Base-by-base conservation (phyloP, 306 rosid genomes). In the Begonia fuchsioides region DNA sequence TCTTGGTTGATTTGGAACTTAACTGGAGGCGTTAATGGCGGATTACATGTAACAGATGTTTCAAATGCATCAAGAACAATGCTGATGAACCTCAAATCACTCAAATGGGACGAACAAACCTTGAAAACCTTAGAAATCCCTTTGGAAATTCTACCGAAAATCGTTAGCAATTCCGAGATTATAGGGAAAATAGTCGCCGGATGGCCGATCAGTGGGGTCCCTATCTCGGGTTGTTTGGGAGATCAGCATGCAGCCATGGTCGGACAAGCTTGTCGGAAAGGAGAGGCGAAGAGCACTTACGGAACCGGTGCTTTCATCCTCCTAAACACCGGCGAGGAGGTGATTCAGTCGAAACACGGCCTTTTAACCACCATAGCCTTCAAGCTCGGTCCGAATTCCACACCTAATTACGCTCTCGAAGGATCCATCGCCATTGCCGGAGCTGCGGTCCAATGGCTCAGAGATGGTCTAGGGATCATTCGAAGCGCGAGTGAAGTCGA, bases 391-490 rank as follows among this genome's bases (percentile, higher is more conserved):
- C 76, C 74, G 1, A 6, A 58, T 12, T 74, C 85, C 63, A 70
- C 73, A 0, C 38, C 87, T 52, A 78, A 81, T 60, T 85, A 85
- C 73, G 95, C 98, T 14, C 59, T 84, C 1, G 98, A 90, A 64
- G 95, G 98, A 53, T 90, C 95, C 0, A 88, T 90, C 57, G 98
- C 98, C 6, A 90, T 85, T 44, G 98, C 98, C 55, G 95, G 95
- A 46, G 98, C 98, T 39, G 98, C 95, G 13, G 95, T 90, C 38
- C 95, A 85, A 57, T 90, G 98, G 98, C 95, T 90, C 39, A 74
- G 95, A 59, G 95, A 90, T 51, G 9, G 80, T 60, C 94, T 90
- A 52, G 87, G 83, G 12, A 12, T 90, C 40, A 81, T 90, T 63
- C 39, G 55, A 8, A 76, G 59, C 47, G 87, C 98, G 13, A 12